Conservation (phyloP, 2,329 filamentous ascomycete genomes). For the Pseudogymnoascus sp. region DNA sequence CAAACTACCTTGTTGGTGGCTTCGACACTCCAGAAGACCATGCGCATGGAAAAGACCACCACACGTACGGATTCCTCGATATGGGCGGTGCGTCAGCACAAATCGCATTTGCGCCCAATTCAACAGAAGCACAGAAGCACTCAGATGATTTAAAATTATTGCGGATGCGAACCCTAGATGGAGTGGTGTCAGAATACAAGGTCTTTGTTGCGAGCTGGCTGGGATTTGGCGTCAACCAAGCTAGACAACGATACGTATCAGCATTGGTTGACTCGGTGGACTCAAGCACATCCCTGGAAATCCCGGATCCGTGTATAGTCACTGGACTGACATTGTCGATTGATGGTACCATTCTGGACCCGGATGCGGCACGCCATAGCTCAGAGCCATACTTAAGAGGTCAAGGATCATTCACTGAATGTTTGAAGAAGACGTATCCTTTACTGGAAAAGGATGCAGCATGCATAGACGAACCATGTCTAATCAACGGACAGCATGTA, state of each 20-base stretch:
- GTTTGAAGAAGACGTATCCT: slow-evolving; percentile 72
- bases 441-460: slow-evolving; percentile 82
- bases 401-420: slow-evolving; percentile 81
- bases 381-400: slow-evolving; percentile 58
- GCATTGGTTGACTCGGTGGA: slow-evolving; percentile 59
- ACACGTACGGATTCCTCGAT: slow-evolving; percentile 94
- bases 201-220: slow-evolving; percentile 97
- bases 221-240: slow-evolving; percentile 93
- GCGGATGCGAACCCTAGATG: slow-evolving; percentile 75
- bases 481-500: slow-evolving; percentile 85
- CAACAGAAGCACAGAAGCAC: slow-evolving; percentile 82
- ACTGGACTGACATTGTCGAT: slow-evolving; percentile 63
- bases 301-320: slow-evolving; percentile 88
- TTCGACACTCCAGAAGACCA: slow-evolving; percentile 73
- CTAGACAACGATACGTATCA: slow-evolving; percentile 75
- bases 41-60: slow-evolving; percentile 75
- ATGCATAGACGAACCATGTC: slow-evolving; percentile 74
- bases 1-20: slow-evolving; percentile 87
- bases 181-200: slow-evolving; percentile 67
- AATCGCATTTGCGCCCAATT: slow-evolving; percentile 93
- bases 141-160: slow-evolving; percentile 81
- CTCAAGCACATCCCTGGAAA: slow-evolving; percentile 50
- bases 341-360: slow-evolving; percentile 52
- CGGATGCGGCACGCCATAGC: slow-evolving; percentile 29
- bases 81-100: slow-evolving; percentile 98